phyloP scores from a whole-genome alignment of 116 monocot species.

The Posidonia oceanica region DNA sequence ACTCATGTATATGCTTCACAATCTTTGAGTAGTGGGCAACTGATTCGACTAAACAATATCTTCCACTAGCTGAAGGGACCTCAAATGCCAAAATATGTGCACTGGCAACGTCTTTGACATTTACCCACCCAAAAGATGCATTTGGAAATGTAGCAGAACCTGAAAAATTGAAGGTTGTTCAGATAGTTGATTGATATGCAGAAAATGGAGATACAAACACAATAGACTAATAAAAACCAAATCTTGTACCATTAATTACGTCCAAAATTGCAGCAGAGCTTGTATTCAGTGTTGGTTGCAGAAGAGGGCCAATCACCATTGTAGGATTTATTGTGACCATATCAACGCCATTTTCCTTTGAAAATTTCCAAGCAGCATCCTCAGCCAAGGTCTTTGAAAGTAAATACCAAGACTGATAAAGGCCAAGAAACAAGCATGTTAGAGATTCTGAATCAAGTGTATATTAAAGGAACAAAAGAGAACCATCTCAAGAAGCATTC shows the following conservation, averaged over 20 bases:
- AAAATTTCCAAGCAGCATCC: conserved; percentile 84
- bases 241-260: conserved; percentile 52
- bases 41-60: conserved; percentile 88
- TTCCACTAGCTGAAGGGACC: conserved; percentile 64
- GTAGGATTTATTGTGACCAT: conserved; percentile 79
- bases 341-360: conserved; percentile 61
- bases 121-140: conserved; percentile 63
- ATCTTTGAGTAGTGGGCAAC: conserved; percentile 60
- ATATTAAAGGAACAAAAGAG: neutral
- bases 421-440: neutral
- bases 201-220: neutral
- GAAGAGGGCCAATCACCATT: conserved; percentile 91
- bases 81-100: conserved; percentile 85
- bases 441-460: neutral
- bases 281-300: conserved; percentile 82
- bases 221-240: neutral
- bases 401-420: conserved; percentile 65
- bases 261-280: conserved; percentile 57
- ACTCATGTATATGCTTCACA: conserved; percentile 44
- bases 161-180: conserved; percentile 6
- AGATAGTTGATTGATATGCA: neutral
- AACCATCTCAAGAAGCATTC: neutral
- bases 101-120: conserved; percentile 71
- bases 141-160: conserved; percentile 65
- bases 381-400: conserved; percentile 87